Evolutionary conservation across 2,329 filamentous ascomycete species (phyloP), one percentile per base, ranked within the genome.

Genomic region (Hymenoscyphus fraxineus): DNA sequence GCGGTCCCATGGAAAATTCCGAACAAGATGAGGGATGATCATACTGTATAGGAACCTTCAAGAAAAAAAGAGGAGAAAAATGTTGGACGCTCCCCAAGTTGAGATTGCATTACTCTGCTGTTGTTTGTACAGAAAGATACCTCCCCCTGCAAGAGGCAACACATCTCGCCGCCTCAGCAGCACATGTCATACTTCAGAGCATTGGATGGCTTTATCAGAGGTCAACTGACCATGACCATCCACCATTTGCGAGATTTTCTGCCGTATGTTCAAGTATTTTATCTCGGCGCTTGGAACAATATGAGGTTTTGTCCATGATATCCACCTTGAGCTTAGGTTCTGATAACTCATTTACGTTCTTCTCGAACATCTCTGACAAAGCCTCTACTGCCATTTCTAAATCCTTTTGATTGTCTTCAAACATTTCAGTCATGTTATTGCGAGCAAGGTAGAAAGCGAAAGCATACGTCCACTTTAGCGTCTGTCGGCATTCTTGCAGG

Each of bases 331-430:
- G 82, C 77, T 97, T 97, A n/a, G 92, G 76, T 57, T 89, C 86
- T 3, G 92, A 86, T 19, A 99, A 81, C 72, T 97, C 93, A 51
- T 87, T 80, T n/a, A 94, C 92, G 0, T 93, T 92, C 80, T 96
- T 97, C 83, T 99, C 95, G 70, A 99, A 99, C 92, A 99, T 97
- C 78, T 97, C 93, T n/a, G 92, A 97, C 69, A 99, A 80, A 64
- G 91, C 93, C 80, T 99, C 95, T 0, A 98, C 95, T 0, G 95
- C 94, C 87, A 99, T 90, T 78, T 99, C 95, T 31, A 99, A 80
- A 75, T 99, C 95, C 77, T 97, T 97, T 74, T 99, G 95, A 76
- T 99, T 99, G 77, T 98, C 93, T 77, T 99, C 95, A 66, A 99
- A 99, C 62, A 99, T 98, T 75, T 94, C 92, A 0, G 95, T 98